These are phyloP conservation scores for Sphaerostilbella broomeana DNA, from an alignment of 2,329 filamentous ascomycete genomes.

Conservation along the genomic window DNA sequence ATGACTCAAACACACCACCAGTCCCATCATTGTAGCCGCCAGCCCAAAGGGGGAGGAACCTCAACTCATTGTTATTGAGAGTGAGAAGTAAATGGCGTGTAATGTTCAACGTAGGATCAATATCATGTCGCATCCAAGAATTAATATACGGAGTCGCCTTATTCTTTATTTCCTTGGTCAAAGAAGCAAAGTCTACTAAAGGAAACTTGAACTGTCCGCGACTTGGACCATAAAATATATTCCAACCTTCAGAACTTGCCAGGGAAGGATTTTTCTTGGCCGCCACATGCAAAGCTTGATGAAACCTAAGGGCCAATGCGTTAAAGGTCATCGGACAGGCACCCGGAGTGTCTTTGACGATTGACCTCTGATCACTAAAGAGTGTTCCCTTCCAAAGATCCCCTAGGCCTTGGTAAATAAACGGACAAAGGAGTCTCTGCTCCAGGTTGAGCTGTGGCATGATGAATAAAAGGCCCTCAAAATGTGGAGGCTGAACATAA, in stretches of 20 bases:
- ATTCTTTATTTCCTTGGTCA: constrained; percentile 20
- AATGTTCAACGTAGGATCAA: constrained; percentile 29
- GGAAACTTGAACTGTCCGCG: too few species aligned
- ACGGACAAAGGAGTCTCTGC: constrained; percentile 26
- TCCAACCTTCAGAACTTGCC: too few species aligned
- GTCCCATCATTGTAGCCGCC: constrained; percentile 48
- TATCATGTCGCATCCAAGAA: constrained; percentile 23
- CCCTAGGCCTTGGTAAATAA: constrained; percentile 29
- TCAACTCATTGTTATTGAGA: constrained; percentile 50
- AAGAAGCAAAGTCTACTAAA: constrained; percentile 16
- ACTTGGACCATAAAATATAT: too few species aligned
- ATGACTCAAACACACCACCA: constrained; percentile 41
- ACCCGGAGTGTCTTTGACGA: not conserved
- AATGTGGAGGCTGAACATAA: constrained; percentile 30
- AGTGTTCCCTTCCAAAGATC: constrained; percentile 1
- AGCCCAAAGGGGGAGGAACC: constrained; percentile 60
- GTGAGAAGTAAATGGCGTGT: constrained; percentile 44
- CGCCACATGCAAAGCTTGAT: too few species aligned
- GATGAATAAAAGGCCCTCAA: constrained; percentile 18
- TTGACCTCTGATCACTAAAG: not conserved
- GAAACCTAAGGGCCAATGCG: too few species aligned
- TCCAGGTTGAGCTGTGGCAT: constrained; percentile 22
- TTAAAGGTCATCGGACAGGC: not conserved
- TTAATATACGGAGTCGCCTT: constrained; percentile 17
- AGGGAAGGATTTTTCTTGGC: too few species aligned